Percentiles rank a stretch among this genome's conserved stretches.
These are phyloP conservation scores for Scleroderma bovista DNA, from an alignment of 768 basidiomycete species.

Conservation along the genomic window DNA sequence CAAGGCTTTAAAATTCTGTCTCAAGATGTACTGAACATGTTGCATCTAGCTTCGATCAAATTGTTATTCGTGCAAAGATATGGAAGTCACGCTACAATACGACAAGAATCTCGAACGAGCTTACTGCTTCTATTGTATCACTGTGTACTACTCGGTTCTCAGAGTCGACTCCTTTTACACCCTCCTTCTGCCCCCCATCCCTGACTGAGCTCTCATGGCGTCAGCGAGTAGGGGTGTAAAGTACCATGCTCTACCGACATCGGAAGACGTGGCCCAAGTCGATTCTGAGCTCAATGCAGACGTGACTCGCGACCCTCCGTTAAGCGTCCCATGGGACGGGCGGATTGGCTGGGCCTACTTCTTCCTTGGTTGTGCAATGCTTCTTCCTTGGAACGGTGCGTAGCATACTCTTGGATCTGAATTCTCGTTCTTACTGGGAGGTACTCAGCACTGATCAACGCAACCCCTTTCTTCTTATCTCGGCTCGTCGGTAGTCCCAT, in stretches of 20 bases:
- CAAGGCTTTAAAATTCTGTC: no score
- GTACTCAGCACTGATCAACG: conserved; percentile 73
- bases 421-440: neutral
- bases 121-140: no score
- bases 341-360: conserved; percentile 63
- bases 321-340: conserved; percentile 26
- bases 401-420: neutral
- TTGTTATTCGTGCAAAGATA: no score
- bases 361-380: conserved; percentile 68
- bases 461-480: conserved; percentile 74
- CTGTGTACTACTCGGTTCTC: no score
- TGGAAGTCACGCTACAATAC: no score
- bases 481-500: conserved; percentile 58
- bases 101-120: no score
- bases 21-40: no score
- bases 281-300: conserved; percentile 1
- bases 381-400: conserved; percentile 90
- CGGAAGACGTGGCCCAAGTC: conserved; percentile 7
- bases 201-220: neutral
- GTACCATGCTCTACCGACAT: conserved; percentile 19
- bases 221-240: conserved; percentile 8
- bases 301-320: conserved; percentile 22
- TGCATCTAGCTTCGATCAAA: no score
- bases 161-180: neutral
- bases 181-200: neutral